Evolutionary conservation across 768 basidiomycete species (phyloP), one percentile per base, ranked within the genome.

Genomic region (Favolaschia claudopus): DNA sequence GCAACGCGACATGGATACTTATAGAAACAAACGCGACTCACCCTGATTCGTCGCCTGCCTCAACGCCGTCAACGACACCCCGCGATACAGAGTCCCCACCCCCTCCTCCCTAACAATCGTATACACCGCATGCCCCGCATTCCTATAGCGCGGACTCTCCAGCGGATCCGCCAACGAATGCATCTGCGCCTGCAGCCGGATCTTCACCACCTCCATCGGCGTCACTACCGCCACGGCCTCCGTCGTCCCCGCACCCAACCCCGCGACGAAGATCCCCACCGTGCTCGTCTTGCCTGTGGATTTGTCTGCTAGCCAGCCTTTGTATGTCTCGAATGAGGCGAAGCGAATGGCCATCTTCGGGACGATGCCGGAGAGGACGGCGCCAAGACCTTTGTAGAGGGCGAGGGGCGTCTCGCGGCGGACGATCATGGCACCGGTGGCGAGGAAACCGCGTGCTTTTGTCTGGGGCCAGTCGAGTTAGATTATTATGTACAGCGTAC

Each of bases 341-440:
- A 99, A 99, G 32, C 97, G 91, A 70, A 95, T 98, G 44, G 95
- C 95, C 97, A 99, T 99, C 79, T 99, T 99, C 1, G 97, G 97
- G 8, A 98, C 94, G 73, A 99, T 99, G 12, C 97, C 97, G 12
- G 93, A 89, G 42, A 96, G 79, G 38, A 99, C 97, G 9, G 97
- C 97, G 20, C 97, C 97, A 33, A 99, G 86, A 62, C 96, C 97
- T 73, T 99, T 99, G 85, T 99, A 99, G 34, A 99, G 77, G 3
- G 97, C 97, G 34, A 99, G 83, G 0, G 95, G 94, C 3, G 96
- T 96, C 77, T 99, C 97, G 53, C 95, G 85, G 58, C 82, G 84
- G 24, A 94, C 88, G 60, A 99, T 99, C 72, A 89, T 87, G 12
- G 84, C 76, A 3, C 94, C 97, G 0, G 97, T 99, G 12, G 93